phyloP scores from a whole-genome alignment of 495 filamentous ascomycete species.

The Cryomyces antarcticus region DNA sequence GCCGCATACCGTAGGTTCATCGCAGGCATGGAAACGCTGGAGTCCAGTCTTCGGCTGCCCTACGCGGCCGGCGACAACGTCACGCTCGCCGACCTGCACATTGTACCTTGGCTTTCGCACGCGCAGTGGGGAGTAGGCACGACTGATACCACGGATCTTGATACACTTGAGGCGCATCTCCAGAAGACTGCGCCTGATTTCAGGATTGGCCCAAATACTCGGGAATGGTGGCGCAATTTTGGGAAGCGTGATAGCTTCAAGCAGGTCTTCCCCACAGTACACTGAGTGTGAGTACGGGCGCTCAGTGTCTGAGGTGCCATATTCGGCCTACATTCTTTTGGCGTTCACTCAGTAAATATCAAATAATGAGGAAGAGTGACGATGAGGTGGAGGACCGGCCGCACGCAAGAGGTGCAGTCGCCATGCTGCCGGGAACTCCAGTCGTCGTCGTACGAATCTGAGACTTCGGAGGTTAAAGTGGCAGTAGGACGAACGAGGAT shows the following conservation, averaged over 20 bases:
- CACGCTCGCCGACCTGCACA: constrained; percentile 4
- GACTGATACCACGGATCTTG: background rate
- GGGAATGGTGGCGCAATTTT: background rate
- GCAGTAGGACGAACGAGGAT: too few species aligned
- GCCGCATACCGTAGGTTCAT: background rate
- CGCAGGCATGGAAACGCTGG: constrained; percentile 1
- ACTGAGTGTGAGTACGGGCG: too few species aligned
- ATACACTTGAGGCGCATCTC: background rate
- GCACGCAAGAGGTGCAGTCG: too few species aligned
- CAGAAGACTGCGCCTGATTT: background rate
- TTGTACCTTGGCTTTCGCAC: constrained; percentile 2
- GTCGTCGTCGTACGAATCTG: too few species aligned
- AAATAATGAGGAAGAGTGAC: too few species aligned
- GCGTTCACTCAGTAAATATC: too few species aligned
- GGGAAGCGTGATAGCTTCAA: background rate
- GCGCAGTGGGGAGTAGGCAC: constrained; percentile 3
- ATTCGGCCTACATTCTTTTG: too few species aligned
- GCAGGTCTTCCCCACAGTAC: background rate
- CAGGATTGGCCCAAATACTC: background rate
- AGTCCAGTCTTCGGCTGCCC: constrained; percentile 1
- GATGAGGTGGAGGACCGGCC: too few species aligned
- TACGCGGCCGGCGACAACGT: constrained; percentile 3
- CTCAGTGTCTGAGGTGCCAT: too few species aligned
- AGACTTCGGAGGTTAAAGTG: too few species aligned
- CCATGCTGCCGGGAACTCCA: too few species aligned